Base-by-base conservation (phyloP, 495 filamentous ascomycete genomes). In the Ramalina peruviana region DNA sequence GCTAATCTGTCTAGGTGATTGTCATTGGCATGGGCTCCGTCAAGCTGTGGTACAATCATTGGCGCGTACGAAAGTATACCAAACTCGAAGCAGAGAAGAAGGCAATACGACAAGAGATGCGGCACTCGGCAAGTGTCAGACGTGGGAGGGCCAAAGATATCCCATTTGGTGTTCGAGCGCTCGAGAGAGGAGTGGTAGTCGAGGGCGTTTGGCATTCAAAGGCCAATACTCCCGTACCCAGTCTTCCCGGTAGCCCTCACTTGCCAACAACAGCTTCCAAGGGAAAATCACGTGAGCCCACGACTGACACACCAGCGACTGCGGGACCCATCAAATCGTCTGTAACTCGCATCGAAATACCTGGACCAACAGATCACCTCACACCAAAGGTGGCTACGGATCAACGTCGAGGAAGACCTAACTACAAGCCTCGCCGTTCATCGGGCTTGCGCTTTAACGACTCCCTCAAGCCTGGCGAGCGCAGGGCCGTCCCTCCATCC, bases 131-230 rank as follows among this genome's bases (percentile, higher is more conserved):
- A 16, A 55, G 63, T 49, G 44, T 57, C 57, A 65, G 65, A 58
- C 67, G 61, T 13, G 40, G 52, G 2, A 61, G 63, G 60, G 58
- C 57, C 21, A 71, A 78, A 48, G 80, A 86, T 13, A 75, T 94
- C 42, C 89, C 87, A 3, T 98, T 96, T 58, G 92, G 92, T 21
- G 80, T 94, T 27, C 80, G 84, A 57, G 89, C 90, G 15, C 74
- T 98, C 26, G 84, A 98, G 60, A 85, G 76, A 54, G 89, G 88
- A 12, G 72, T 94, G 20, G 78, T 86, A 58, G 77, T 93, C 12
- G 85, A 93, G 53, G 92, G 88, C 6, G 88, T 96, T 45, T 94
- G 87, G 80, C 83, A 88, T 21, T 90, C 86, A 13, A 67, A 75
- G 27, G 70, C 73, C 12, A 78, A 73, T 33, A 83, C 82, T 9